Percentiles rank a stretch among this genome's conserved stretches.
These are phyloP conservation scores for Auricularia sp. DNA, from an alignment of 768 basidiomycete species.

Conservation along the genomic window DNA sequence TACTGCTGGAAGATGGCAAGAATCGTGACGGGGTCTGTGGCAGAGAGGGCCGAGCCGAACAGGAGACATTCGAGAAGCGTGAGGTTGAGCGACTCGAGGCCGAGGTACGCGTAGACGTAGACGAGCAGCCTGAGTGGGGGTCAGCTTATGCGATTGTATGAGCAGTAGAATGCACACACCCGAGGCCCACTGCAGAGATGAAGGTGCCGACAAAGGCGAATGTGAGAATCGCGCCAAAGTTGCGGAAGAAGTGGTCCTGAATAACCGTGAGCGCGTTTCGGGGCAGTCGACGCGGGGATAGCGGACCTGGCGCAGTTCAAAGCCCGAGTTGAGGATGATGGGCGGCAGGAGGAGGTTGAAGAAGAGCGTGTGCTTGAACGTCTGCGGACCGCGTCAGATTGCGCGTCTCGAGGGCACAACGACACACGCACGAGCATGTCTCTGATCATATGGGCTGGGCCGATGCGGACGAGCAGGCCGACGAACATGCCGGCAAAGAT, in stretches of 20 bases:
- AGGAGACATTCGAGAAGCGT: constrained; percentile 87
- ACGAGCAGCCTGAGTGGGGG: constrained; percentile 70
- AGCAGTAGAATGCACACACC: constrained; percentile 44
- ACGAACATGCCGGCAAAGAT: constrained; percentile 96
- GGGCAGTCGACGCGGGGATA: neutral
- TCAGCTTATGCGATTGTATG: constrained; percentile 28
- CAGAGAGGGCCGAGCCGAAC: constrained; percentile 93
- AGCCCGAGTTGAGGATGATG: constrained; percentile 96
- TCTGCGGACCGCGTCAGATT: constrained; percentile 36
- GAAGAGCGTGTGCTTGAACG: constrained; percentile 93
- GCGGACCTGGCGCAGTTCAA: constrained; percentile 88
- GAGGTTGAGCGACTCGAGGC: constrained; percentile 79
- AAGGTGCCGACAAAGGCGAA: constrained; percentile 95
- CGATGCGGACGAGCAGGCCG: constrained; percentile 79
- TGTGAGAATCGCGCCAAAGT: constrained; percentile 90
- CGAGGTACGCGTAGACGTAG: constrained; percentile 89
- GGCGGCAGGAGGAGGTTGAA: constrained; percentile 97
- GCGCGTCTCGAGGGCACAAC: neutral
- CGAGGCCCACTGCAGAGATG: constrained; percentile 91
- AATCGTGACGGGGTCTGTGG: constrained; percentile 97
- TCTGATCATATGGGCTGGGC: constrained; percentile 88
- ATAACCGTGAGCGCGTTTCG: constrained; percentile 3
- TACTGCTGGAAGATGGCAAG: constrained; percentile 97
- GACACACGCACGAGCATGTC: constrained; percentile 86
- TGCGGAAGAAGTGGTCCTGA: constrained; percentile 97